phyloP scores from a whole-genome alignment of 306 rosid genomes.

The Carpinus viminea region DNA sequence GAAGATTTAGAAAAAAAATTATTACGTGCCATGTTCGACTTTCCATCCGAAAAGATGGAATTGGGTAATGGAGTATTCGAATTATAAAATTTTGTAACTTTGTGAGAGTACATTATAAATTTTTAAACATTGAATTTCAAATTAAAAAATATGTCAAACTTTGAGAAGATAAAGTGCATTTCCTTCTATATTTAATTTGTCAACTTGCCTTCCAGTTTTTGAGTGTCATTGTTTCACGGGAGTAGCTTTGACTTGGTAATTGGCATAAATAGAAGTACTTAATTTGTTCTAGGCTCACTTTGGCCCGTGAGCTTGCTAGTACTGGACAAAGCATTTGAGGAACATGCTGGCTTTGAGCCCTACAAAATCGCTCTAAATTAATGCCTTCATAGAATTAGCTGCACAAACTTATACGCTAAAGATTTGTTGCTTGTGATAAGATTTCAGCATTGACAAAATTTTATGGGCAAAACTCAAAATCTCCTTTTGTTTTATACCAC shows the following conservation, averaged over 20 bases:
- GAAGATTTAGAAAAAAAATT: no score
- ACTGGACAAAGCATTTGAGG: conserved; percentile 10
- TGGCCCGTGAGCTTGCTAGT: conserved; percentile 41
- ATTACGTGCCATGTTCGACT: no score
- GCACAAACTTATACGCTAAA: conserved; percentile 1
- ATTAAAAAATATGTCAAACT: no score
- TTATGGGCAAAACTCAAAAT: background rate
- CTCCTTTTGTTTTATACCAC: background rate
- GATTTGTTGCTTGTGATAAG: background rate
- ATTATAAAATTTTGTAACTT: no score
- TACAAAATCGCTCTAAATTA: background rate
- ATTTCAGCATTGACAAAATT: conserved; percentile 2
- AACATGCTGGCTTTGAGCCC: conserved; percentile 18
- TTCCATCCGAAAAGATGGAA: no score
- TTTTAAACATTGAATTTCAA: no score
- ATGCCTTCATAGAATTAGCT: conserved; percentile 3
- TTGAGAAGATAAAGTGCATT: no score
- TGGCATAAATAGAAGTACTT: conserved; percentile 16
- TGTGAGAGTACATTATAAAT: no score
- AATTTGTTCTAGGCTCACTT: conserved; percentile 25
- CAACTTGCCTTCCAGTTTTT: conserved; percentile 21
- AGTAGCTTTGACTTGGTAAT: conserved; percentile 35
- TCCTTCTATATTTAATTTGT: background rate
- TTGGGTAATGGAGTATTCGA: no score
- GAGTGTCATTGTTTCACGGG: conserved; percentile 43